A percentile compares a stretch with the other conserved stretches of the same genome.
Evolutionary conservation across 2,329 filamentous ascomycete genomes (phyloP).

Genomic region (Dactylellina parvicollis): DNA sequence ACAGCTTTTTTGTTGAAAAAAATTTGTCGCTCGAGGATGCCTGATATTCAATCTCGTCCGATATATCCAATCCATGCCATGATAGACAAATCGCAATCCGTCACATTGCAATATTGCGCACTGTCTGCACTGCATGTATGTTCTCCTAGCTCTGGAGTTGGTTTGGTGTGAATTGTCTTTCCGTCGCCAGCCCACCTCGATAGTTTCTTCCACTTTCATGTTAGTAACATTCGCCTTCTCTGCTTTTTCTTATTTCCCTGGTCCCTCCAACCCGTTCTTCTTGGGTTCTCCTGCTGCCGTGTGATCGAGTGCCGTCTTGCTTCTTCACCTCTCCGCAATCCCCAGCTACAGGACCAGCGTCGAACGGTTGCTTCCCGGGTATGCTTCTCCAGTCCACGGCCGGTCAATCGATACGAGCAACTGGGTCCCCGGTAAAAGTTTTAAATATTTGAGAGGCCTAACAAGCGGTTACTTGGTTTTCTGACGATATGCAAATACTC

Average conservation of each 20-base stretch:
- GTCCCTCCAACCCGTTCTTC: conserved; percentile 16
- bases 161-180: conserved; percentile 20
- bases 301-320: conserved; percentile 3
- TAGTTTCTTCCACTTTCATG: conserved; percentile 22
- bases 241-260: conserved; percentile 1
- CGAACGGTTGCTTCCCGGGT: conserved; percentile 4
- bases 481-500: conserved; percentile 31
- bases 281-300: neutral
- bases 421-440: conserved; percentile 30
- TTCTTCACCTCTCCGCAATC: conserved; percentile 16
- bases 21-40: conserved; percentile 26
- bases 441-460: conserved; percentile 19
- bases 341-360: neutral
- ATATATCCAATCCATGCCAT: neutral
- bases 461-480: conserved; percentile 14
- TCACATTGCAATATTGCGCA: too few relatives aligned
- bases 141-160: too few relatives aligned
- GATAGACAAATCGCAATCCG: too few relatives aligned
- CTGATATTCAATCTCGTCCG: conserved; percentile 27
- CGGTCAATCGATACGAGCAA: conserved; percentile 1
- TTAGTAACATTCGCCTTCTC: conserved; percentile 7
- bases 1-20: conserved; percentile 7
- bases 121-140: too few relatives aligned
- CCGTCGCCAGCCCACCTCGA: conserved; percentile 18
- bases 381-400: neutral